Conservation (phyloP, 805 yeast genomes). For the Metschnikowia gelsemii region DNA sequence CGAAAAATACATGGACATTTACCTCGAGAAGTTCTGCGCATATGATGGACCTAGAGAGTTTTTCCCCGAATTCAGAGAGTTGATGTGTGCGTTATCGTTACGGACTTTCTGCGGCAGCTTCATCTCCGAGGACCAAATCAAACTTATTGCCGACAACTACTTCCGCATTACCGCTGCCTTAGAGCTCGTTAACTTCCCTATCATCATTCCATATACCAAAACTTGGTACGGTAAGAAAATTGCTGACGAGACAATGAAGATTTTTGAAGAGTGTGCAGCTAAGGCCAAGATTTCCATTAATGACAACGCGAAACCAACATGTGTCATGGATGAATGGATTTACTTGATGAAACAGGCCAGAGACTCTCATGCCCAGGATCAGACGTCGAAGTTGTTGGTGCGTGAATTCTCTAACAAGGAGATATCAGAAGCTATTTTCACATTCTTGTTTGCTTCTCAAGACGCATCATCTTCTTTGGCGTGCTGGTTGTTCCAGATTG, state of each 20-base stretch:
- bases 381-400: conserved; percentile 57
- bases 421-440: conserved; percentile 94
- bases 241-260: conserved; percentile 91
- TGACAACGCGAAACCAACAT: conserved; percentile 74
- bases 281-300: conserved; percentile 76
- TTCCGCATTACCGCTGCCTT: conserved; percentile 91
- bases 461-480: conserved; percentile 97
- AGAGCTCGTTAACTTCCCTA: conserved; percentile 96
- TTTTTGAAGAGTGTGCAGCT: conserved; percentile 85
- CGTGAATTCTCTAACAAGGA: conserved; percentile 88
- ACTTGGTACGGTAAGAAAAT: conserved; percentile 96
- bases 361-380: conserved; percentile 47
- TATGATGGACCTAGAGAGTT: conserved; percentile 67
- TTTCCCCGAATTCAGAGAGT: conserved; percentile 93
- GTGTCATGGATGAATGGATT: conserved; percentile 97
- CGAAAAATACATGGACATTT: conserved; percentile 81
- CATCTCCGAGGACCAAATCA: conserved; percentile 88
- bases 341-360: conserved; percentile 75
- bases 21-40: conserved; percentile 66
- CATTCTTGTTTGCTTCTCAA: conserved; percentile 95
- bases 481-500: conserved; percentile 96
- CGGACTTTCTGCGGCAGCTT: conserved; percentile 95
- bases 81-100: conserved; percentile 90
- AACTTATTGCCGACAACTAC: conserved; percentile 87
- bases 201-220: conserved; percentile 92